Evolutionary conservation across 106 monocot species (phyloP), one percentile per base, ranked within the genome.

Genomic region (Hemerocallis citrina): DNA sequence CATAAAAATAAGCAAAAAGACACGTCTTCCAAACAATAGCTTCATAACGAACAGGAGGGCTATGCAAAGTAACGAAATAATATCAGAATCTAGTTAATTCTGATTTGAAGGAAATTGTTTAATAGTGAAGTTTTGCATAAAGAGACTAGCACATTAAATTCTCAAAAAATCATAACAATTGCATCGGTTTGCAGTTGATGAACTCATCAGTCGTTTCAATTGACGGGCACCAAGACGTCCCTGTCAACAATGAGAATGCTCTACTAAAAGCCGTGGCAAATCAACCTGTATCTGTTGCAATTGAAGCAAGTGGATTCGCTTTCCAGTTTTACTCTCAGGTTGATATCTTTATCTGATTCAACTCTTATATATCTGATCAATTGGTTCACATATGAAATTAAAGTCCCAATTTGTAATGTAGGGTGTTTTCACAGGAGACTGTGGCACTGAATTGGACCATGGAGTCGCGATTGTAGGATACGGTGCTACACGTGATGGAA

Each of bases 241-340:
- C 77, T 4, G 27, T 30, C 1, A 71, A 88, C 25, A 44, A 82
- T 7, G 82, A 80, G 68, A 51, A 23, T 0, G 60, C 82, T 27
- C 67, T 88, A 5, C 17, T 71, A 43, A 77, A 78, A 36, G 79
- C 83, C 1, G 83, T 77, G 16, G 74, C 88, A 0, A 65, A 74
- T 30, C 83, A 83, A 49, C 83, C 83, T 3, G 74, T 88, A 0
- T 77, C 83, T 0, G 79, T 83, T 7, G 69, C 76, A 1, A 74
- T 83, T 19, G 73, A 77, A 46, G 83, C 79, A 12, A 52, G 75
- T n/a, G 70, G 79, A 12, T 20, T 5, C 4, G 59, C 23, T 6
- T 82, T 87, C 45, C 79, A 86, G 52, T 86, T 86, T 58, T 81
- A 82, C 38, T 81, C 76, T 5, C 66, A 68, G 64, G 75, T 72